Conservation (phyloP, 2,329 filamentous ascomycete genomes). For the Chrysoporthe austroafricana region DNA sequence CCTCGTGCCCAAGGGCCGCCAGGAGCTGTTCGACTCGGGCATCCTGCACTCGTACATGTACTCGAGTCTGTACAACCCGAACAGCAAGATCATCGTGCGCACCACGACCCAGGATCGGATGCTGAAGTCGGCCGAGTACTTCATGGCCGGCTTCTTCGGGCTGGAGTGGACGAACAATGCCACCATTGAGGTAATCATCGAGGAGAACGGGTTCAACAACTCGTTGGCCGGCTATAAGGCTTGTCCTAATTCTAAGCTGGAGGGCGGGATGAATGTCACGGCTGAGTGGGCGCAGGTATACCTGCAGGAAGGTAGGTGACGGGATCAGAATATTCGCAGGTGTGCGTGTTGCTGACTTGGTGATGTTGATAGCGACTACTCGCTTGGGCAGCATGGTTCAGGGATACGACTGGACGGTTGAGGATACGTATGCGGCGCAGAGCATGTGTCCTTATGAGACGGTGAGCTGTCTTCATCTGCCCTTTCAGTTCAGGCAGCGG, state of each 20-base stretch:
- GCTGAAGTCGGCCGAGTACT: constrained; percentile 77
- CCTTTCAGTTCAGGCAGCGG: not conserved
- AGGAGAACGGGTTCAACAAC: constrained; percentile 67
- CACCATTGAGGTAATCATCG: constrained; percentile 74
- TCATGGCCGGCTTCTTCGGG: constrained; percentile 78
- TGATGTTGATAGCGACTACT: constrained; percentile 50
- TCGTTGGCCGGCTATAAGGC: constrained; percentile 69
- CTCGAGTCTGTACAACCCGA: constrained; percentile 70
- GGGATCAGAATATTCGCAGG: constrained; percentile 8
- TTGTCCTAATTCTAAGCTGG: constrained; percentile 64
- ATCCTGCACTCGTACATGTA: constrained; percentile 75
- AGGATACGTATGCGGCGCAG: constrained; percentile 70
- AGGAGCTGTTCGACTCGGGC: constrained; percentile 72
- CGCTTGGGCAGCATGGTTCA: constrained; percentile 61
- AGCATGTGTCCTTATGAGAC: constrained; percentile 79
- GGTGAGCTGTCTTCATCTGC: constrained; percentile 34
- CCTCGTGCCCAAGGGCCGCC: constrained; percentile 69
- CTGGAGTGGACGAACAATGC: constrained; percentile 73
- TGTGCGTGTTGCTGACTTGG: not conserved
- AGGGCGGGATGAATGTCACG: constrained; percentile 57
- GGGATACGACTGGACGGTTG: constrained; percentile 65
- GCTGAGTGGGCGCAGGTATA: constrained; percentile 67
- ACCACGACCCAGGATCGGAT: constrained; percentile 80
- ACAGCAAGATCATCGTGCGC: constrained; percentile 72
- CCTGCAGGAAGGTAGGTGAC: constrained; percentile 57